Base-by-base conservation (phyloP, 805 yeast species). In the Helenozyma baotianmanensis region DNA sequence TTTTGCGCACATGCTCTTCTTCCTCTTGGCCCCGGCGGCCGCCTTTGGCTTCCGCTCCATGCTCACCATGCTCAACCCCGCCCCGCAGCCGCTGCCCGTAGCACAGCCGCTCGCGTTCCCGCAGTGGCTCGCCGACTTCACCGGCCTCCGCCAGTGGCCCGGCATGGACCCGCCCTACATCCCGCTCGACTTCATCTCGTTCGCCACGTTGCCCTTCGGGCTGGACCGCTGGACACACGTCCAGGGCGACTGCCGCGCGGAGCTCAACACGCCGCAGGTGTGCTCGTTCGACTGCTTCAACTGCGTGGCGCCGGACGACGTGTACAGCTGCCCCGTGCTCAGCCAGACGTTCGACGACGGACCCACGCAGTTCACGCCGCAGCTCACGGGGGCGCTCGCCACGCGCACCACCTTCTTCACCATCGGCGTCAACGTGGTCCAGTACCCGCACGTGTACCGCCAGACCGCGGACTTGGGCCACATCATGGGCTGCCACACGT, bases 271-370 rank as follows among this genome's bases (percentile, higher is more conserved):
- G 12, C 64, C 70, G 19, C 33, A 40, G 12, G 43, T 47, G 8
- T 89, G 97, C 50, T 82, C 95, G 0, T 89, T 85, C 60, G 96
- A 88, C 55, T 89, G 97, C 54, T 74, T 70, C 54, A 76, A 80
- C 42, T 89, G 96, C 60, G 76, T 80, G 17, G 75, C 78, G 15
- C 71, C 62, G 23, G 92, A 83, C 56, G 97, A 89, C 52, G 77
- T 83, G 4, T 72, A 64, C 47, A 75, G 90, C 1, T 89, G 97
- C 55, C 74, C 80, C 2, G 62, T 66, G 29, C 63, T 90, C 23
- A 76, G 89, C 0, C 97, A 90, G 60, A 81, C 95, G 0, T 90
- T 90, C 58, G 98, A 90, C 55, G 97, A 90, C 55, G 97, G 98
- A 0, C 98, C 98, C 1, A 72, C 89, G 0, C 76, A 76, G 0